phyloP scores from a whole-genome alignment of 2,329 filamentous ascomycete genomes.

The Chrysoporthe cubensis region DNA sequence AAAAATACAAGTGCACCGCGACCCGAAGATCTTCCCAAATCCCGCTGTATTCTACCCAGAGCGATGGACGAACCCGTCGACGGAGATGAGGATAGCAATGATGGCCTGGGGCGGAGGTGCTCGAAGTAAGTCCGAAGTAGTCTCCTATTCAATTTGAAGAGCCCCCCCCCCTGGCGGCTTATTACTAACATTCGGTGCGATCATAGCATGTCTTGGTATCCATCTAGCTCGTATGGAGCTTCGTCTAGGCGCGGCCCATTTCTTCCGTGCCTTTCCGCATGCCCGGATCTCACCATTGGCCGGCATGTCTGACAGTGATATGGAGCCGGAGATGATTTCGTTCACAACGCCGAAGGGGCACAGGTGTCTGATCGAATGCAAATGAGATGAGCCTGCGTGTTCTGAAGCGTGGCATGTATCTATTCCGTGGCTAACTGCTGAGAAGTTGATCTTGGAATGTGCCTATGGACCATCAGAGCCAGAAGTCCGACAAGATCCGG shows the following conservation, averaged over 20 bases:
- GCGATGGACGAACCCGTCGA: slow-evolving; percentile 42
- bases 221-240: slow-evolving; percentile 60
- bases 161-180: background rate
- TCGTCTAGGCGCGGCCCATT: slow-evolving; percentile 50
- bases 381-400: background rate
- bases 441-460: background rate
- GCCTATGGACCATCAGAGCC: background rate
- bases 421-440: background rate
- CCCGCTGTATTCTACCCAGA: slow-evolving; percentile 42
- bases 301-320: slow-evolving; percentile 38
- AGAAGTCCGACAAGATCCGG: no score
- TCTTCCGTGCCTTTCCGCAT: slow-evolving; percentile 46
- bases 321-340: slow-evolving; percentile 31
- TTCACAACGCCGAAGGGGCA: slow-evolving; percentile 22
- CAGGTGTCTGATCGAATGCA: slow-evolving; percentile 21
- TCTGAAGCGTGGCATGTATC: background rate
- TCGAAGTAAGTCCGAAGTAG: slow-evolving; percentile 31
- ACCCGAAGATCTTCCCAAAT: slow-evolving; percentile 44
- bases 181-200: background rate
- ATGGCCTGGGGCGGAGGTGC: slow-evolving; percentile 38
- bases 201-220: slow-evolving; percentile 52
- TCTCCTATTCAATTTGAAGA: no score
- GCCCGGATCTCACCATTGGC: slow-evolving; percentile 35
- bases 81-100: slow-evolving; percentile 34
- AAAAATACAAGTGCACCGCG: slow-evolving; percentile 43